Evolutionary conservation across 106 monocot species (phyloP).

Genomic region (Dendrobium huoshanense): DNA sequence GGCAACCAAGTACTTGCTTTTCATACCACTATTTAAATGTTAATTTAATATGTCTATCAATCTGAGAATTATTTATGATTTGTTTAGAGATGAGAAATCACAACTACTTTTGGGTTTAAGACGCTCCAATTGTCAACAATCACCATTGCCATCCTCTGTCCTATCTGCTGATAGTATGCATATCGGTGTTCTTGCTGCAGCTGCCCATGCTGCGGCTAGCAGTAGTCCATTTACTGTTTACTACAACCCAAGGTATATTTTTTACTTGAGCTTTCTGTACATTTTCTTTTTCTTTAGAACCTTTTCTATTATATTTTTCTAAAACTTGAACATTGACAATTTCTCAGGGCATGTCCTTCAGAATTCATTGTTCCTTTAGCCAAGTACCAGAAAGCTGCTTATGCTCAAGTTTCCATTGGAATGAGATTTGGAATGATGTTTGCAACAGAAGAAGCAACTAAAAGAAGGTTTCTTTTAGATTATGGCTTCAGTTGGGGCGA

Average conservation of each 20-base stretch:
- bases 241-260: constrained; percentile 81
- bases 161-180: constrained; percentile 96
- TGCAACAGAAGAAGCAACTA: constrained; percentile 89
- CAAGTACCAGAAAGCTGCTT: constrained; percentile 75
- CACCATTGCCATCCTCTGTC: constrained; percentile 74
- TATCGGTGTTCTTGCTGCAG: constrained; percentile 91
- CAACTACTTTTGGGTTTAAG: constrained; percentile 86
- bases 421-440: constrained; percentile 99
- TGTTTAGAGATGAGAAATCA: constrained; percentile 76
- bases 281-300: background rate
- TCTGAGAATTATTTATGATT: background rate
- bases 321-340: background rate
- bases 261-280: background rate
- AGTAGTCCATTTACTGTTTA: constrained; percentile 76
- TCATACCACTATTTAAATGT: background rate
- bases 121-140: constrained; percentile 64
- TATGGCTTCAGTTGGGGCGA: background rate
- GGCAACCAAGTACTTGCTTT: background rate
- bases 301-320: background rate
- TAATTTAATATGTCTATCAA: background rate
- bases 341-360: constrained; percentile 72
- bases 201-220: constrained; percentile 83
- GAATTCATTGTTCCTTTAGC: constrained; percentile 75
- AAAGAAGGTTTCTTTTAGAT: constrained; percentile 55
- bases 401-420: constrained; percentile 71